Evolutionary conservation across 2,329 filamentous ascomycete genomes (phyloP).

Genomic region (Tolypocladium paradoxum): DNA sequence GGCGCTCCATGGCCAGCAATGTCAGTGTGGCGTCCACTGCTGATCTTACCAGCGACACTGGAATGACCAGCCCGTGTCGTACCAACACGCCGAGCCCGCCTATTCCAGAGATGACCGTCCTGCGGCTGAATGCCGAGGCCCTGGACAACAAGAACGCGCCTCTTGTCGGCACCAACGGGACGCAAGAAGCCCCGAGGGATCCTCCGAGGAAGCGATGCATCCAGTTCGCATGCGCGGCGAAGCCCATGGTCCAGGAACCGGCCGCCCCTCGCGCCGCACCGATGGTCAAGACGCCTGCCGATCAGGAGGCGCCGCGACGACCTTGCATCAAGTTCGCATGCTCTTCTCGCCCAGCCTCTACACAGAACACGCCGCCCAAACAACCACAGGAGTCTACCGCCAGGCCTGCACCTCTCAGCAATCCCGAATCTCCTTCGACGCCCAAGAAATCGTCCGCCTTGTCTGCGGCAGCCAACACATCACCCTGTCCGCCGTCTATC

Average conservation of each 20-base stretch:
- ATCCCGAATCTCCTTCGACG: slow-evolving; percentile 18
- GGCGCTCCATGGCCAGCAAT: slow-evolving; percentile 67
- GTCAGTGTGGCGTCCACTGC: slow-evolving; percentile 73
- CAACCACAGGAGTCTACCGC: slow-evolving; percentile 6
- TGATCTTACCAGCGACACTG: slow-evolving; percentile 90
- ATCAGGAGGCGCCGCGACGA: slow-evolving; percentile 36
- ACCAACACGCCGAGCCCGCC: slow-evolving; percentile 84
- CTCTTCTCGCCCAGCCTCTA: slow-evolving; percentile 38
- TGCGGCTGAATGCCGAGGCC: slow-evolving; percentile 25
- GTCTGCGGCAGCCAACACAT: slow-evolving; percentile 7
- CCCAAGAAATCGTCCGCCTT: slow-evolving; percentile 17
- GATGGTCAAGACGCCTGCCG: slow-evolving; percentile 20
- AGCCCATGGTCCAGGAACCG: slow-evolving; percentile 37
- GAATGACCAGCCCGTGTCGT: slow-evolving; percentile 78
- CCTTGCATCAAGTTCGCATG: slow-evolving; percentile 69
- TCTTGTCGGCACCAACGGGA: slow-evolving; percentile 11
- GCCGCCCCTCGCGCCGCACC: slow-evolving; percentile 20
- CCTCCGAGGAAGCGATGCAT: slow-evolving; percentile 71
- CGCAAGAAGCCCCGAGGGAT: slow-evolving; percentile 29
- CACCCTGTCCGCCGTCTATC: slow-evolving; percentile 11
- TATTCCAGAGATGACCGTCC: slow-evolving; percentile 46
- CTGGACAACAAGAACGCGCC: slow-evolving; percentile 14
- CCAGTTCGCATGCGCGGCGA: slow-evolving; percentile 75
- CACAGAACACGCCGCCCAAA: slow-evolving; percentile 26
- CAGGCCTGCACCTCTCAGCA: slow-evolving; percentile 6